Evolutionary conservation across 2,329 filamentous ascomycete species (phyloP).

Genomic region (Pseudophaeomoniella oleicola): DNA sequence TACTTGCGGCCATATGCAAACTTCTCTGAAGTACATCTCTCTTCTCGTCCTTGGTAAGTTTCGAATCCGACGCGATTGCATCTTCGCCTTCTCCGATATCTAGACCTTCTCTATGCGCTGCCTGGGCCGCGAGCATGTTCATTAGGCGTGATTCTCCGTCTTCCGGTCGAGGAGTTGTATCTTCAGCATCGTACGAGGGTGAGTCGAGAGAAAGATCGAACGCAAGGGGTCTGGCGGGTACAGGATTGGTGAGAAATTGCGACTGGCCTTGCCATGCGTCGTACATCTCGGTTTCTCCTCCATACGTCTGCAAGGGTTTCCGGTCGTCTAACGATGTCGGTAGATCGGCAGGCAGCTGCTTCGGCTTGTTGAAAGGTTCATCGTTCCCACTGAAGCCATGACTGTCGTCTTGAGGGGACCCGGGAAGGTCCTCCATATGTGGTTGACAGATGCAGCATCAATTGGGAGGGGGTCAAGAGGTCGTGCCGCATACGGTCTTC

Average conservation of each 20-base stretch:
- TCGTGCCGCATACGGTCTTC: no score
- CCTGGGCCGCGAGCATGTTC: constrained; percentile 91
- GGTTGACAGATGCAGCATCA: neutral
- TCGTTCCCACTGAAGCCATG: neutral
- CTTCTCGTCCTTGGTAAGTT: constrained; percentile 64
- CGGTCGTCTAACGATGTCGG: constrained; percentile 87
- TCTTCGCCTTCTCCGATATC: constrained; percentile 57
- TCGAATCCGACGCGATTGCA: constrained; percentile 59
- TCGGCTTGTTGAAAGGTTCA: constrained; percentile 9
- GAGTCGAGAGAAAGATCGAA: constrained; percentile 81
- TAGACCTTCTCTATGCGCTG: constrained; percentile 58
- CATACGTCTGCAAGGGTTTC: constrained; percentile 49
- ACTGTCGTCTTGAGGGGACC: neutral
- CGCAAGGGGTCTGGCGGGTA: constrained; percentile 66
- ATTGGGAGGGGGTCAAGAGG: neutral
- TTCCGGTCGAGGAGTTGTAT: constrained; percentile 39
- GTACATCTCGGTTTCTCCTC: constrained; percentile 87
- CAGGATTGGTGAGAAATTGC: constrained; percentile 79
- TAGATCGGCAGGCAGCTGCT: constrained; percentile 63
- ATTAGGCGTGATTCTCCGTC: constrained; percentile 81
- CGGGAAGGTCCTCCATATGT: neutral
- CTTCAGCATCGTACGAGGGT: constrained; percentile 54
- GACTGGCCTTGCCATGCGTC: constrained; percentile 90
- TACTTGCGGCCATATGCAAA: constrained; percentile 89
- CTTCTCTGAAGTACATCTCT: constrained; percentile 68